Evolutionary conservation across 2,329 filamentous ascomycete genomes (phyloP), one percentile per base, ranked within the genome.

Genomic region (Diaporthe nobilis): DNA sequence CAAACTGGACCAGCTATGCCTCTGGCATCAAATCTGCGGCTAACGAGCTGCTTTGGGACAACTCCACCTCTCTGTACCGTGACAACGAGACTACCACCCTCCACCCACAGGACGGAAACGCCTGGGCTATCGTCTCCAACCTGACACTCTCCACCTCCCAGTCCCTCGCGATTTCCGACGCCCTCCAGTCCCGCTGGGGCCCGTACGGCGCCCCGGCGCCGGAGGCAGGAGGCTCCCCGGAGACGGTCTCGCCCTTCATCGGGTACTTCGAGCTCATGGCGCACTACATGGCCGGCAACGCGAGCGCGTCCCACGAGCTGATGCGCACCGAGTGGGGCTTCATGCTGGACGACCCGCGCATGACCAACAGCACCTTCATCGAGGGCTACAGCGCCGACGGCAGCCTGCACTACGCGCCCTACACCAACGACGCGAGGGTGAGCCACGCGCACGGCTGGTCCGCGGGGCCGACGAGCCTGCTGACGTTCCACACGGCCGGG

Each of bases 341-440:
- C 78, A 90, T 91, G 88, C 84, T 91, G 7, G 83, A 89, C 20
- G 86, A 89, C 73, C 85, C 87, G 0, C 83, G 87, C 39, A 89
- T 89, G 86, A 90, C 88, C 1, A 87, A 89, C 65, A 85, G 83
- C 0, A 88, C 87, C 0, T 89, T 89, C 71, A 87, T 88, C 73
- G 88, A 90, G 78, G 88, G 88, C 0, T 89, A 88, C 73, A 81
- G 83, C 2, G 84, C 83, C 0, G 83, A 86, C 42, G 88, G 88
- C 1, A 81, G 82, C 4, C 79, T 89, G 25, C 85, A 87, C 76
- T 89, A 90, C 72, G 85, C 87, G 2, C 86, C 87, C 0, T 90
- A 90, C 75, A 78, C 78, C 0, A 87, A 89, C 76, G 86, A 88
- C 72, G 53, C 75, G 13, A 39, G 75, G 53, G 75, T 77, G 67